Base-by-base conservation (phyloP, 2,329 filamentous ascomycete species). In the Aspergillus caelatus region DNA sequence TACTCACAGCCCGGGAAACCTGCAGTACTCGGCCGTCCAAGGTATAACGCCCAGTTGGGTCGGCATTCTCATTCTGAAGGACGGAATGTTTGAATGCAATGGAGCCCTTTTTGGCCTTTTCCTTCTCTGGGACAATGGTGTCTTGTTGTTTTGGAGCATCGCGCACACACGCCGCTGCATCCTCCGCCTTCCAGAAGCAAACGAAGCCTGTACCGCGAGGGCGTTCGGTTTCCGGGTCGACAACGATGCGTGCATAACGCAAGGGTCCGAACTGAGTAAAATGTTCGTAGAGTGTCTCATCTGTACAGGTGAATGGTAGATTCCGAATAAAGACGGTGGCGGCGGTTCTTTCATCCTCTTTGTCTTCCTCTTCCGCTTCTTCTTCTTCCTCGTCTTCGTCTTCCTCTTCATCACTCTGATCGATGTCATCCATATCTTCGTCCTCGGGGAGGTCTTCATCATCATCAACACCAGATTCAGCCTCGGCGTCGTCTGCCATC, bases 151-250 rank as follows among this genome's bases (percentile, higher is more conserved):
- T 87, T 0, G 95, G 95, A 1, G 93, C 91, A 16, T 83, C 85
- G 67, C 88, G 89, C 65, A 97, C 82, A 75, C 95, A 98, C 23
- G 83, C 78, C 74, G 89, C 88, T 68, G 90, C 92, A 73, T 97
- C 92, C 23, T 90, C 87, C 43, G 84, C 81, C 57, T 90, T 89
- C 79, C 89, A 90, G 80, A 99, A 99, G 80, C 93, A 96, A 34
- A 98, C 94, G 73, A 99, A 99, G 4, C 91, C 95, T 36, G 94
- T 98, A 30, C 95, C 95, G 55, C 91, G 92, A 2, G 95, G 92
- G 58, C 92, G 89, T 70, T 94, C 93, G 0, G 93, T 97, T 28
- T 88, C 87, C 54, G 85, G 89, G 75, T 99, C 94, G 75, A 96
- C 86, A 43, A 99, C 96, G 11, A 97, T 89, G 68, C 96, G 87